phyloP scores from a whole-genome alignment of 169 alveolate species.

The Plasmodium adleri region DNA sequence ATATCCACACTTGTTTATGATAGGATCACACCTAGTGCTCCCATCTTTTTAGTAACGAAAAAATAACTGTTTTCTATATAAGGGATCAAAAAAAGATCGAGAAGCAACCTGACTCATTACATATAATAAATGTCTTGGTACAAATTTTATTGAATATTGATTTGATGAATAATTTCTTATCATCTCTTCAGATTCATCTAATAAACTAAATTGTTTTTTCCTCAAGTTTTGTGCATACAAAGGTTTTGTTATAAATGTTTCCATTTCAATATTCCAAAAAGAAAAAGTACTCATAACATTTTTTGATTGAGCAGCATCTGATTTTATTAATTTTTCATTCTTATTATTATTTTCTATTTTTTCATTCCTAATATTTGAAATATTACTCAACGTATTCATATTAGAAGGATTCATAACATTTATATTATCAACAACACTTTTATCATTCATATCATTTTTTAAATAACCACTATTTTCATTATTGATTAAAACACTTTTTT shows the following conservation, averaged over 20 bases:
- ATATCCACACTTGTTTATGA: too few relatives aligned
- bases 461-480: not conserved
- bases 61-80: slow-evolving; percentile 60
- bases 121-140: slow-evolving; percentile 71
- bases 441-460: not conserved
- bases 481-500: not conserved
- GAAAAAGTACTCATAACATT: slow-evolving; percentile 24
- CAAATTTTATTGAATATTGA: slow-evolving; percentile 67
- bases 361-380: not conserved
- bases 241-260: slow-evolving; percentile 55
- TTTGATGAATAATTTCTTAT: slow-evolving; percentile 47
- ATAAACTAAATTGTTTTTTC: slow-evolving; percentile 25
- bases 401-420: not conserved
- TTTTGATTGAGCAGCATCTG: slow-evolving; percentile 8
- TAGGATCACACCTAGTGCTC: too few relatives aligned
- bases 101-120: slow-evolving; percentile 73
- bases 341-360: slow-evolving; percentile 5
- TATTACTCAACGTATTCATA: not conserved
- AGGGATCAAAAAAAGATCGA: slow-evolving; percentile 59
- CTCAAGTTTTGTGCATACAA: slow-evolving; percentile 49
- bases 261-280: slow-evolving; percentile 71
- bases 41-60: not conserved
- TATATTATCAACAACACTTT: not conserved
- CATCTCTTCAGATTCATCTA: slow-evolving; percentile 76
- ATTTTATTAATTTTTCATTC: slow-evolving; percentile 17